A percentile compares a stretch with the other conserved stretches of the same genome.
Conservation (phyloP, 2,329 filamentous ascomycete genomes). For the Metarhizium guizhouense region DNA sequence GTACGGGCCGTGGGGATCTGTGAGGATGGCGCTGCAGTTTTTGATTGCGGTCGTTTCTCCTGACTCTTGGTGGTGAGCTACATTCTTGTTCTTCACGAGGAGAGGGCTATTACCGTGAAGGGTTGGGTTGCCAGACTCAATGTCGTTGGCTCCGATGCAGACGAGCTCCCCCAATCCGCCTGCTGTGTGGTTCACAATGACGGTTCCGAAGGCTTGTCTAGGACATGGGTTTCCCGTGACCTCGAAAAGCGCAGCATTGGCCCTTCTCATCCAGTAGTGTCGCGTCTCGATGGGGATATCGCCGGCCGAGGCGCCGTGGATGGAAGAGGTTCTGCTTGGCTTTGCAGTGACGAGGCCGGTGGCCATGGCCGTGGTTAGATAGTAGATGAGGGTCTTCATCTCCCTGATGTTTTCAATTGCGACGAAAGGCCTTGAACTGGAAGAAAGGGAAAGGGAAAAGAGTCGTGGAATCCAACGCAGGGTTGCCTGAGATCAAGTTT, state of each 20-base stretch:
- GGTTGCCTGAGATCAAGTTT: too few species aligned
- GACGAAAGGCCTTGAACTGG: not conserved
- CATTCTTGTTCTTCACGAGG: constrained; percentile 8
- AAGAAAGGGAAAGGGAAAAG: not conserved
- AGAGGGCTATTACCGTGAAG: constrained; percentile 33
- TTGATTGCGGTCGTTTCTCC: constrained; percentile 46
- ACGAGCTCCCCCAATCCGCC: constrained; percentile 33
- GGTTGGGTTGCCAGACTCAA: constrained; percentile 38
- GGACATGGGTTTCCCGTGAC: constrained; percentile 32
- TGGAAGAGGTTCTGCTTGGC: not conserved
- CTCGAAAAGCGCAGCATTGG: constrained; percentile 34
- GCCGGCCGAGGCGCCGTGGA: not conserved
- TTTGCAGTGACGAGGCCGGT: not conserved
- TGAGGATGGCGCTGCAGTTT: constrained; percentile 42
- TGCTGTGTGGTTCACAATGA: constrained; percentile 45
- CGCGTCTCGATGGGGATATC: constrained; percentile 28
- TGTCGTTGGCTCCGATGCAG: constrained; percentile 41
- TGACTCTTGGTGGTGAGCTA: not conserved
- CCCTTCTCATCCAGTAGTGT: constrained; percentile 42
- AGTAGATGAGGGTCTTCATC: not conserved
- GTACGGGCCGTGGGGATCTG: constrained; percentile 34
- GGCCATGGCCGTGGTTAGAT: not conserved
- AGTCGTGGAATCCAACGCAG: too few species aligned
- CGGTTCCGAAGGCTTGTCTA: constrained; percentile 43
- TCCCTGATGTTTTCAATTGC: not conserved